A percentile compares a stretch with the other conserved stretches of the same genome.
Conservation (phyloP, 2,329 filamentous ascomycete species). For the Ceratocystis diversiconidia region DNA sequence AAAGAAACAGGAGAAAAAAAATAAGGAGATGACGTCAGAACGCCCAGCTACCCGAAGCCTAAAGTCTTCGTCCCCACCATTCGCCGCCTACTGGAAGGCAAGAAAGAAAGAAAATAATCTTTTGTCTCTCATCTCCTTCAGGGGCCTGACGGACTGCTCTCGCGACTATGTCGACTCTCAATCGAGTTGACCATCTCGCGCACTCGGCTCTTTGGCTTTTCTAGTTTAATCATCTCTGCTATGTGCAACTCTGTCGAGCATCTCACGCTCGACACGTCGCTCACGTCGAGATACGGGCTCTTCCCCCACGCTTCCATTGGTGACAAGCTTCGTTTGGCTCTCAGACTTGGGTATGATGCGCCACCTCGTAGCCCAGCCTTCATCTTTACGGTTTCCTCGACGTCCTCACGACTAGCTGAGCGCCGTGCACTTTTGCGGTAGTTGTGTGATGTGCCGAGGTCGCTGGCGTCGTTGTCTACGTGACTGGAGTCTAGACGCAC, state of each 20-base stretch:
- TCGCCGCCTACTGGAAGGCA: background rate
- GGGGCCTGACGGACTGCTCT: slow-evolving; percentile 27
- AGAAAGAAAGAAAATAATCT: background rate
- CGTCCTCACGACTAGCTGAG: background rate
- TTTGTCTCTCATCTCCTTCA: background rate
- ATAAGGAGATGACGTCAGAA: background rate
- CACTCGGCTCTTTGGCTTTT: slow-evolving; percentile 33
- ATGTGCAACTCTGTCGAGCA: slow-evolving; percentile 22
- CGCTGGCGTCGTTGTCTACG: slow-evolving; percentile 4
- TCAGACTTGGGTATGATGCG: background rate
- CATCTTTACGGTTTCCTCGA: no score
- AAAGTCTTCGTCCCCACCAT: background rate
- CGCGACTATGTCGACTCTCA: slow-evolving; percentile 32
- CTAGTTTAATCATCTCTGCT: slow-evolving; percentile 34
- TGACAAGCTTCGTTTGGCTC: slow-evolving; percentile 10
- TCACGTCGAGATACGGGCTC: slow-evolving; percentile 13
- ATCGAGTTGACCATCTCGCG: slow-evolving; percentile 42
- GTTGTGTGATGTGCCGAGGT: background rate
- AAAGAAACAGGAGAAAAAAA: slow-evolving; percentile 9
- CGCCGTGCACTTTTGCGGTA: background rate
- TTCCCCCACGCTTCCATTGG: slow-evolving; percentile 9
- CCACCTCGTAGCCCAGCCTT: slow-evolving; percentile 4
- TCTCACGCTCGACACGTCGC: slow-evolving; percentile 10
- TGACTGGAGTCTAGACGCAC: background rate
- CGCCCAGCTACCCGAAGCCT: background rate